Conservation (phyloP, 2,329 filamentous ascomycete species). For the Teratosphaeria zuluensis region DNA sequence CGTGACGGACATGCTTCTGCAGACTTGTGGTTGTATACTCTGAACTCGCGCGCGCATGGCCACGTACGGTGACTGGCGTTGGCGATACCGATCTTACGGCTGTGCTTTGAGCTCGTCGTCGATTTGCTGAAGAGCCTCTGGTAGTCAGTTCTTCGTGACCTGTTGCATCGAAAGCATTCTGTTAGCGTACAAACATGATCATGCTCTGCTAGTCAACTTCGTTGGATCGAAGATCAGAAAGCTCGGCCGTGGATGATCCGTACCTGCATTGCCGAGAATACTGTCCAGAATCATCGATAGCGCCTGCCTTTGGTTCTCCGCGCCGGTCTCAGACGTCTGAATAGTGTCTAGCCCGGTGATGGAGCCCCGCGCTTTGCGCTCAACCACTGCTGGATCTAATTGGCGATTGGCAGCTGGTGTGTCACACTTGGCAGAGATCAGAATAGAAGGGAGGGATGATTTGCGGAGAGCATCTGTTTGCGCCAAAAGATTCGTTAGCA, state of each 20-base stretch:
- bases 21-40: slow-evolving; percentile 29
- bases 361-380: slow-evolving; percentile 51
- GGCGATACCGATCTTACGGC: slow-evolving; percentile 32
- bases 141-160: slow-evolving; percentile 5
- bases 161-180: slow-evolving; percentile 1
- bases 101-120: slow-evolving; percentile 36
- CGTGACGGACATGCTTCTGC: slow-evolving; percentile 21
- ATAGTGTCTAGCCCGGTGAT: slow-evolving; percentile 55
- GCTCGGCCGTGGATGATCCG: slow-evolving; percentile 21
- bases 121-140: slow-evolving; percentile 21
- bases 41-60: slow-evolving; percentile 39
- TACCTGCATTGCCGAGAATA: slow-evolving; percentile 56
- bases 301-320: slow-evolving; percentile 65
- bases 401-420: slow-evolving; percentile 59
- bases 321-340: slow-evolving; percentile 59
- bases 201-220: not conserved
- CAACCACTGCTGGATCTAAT: slow-evolving; percentile 59
- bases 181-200: not conserved
- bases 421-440: slow-evolving; percentile 89
- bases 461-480: slow-evolving; percentile 61
- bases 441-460: slow-evolving; percentile 62
- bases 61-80: slow-evolving; percentile 26
- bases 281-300: slow-evolving; percentile 67
- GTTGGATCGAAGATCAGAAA: not conserved
- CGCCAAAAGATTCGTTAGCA: slow-evolving; percentile 3